Evolutionary conservation across 129 eudicot genomes (phyloP).

Genomic region (Sambucus nigra): DNA sequence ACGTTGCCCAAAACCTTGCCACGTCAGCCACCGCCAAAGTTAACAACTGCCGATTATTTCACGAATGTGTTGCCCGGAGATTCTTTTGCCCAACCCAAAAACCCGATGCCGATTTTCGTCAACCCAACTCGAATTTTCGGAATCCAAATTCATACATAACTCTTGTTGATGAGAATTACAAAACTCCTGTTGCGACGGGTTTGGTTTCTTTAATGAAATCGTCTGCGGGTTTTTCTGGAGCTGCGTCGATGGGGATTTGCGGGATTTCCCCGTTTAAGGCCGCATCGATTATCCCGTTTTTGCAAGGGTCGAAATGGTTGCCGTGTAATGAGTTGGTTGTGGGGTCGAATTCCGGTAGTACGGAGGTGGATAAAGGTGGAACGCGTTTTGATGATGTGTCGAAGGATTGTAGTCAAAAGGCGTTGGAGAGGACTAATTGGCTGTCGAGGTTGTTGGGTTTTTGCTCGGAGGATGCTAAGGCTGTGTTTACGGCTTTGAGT

Average conservation of each 20-base stretch:
- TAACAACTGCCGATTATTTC: constrained; percentile 28
- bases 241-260: constrained; percentile 20
- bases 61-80: constrained; percentile 29
- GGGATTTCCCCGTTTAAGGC: constrained; percentile 55
- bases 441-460: constrained; percentile 41
- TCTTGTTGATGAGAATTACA: constrained; percentile 23
- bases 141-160: constrained; percentile 8
- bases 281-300: constrained; percentile 42
- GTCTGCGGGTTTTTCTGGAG: constrained; percentile 15
- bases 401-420: constrained; percentile 9
- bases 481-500: constrained; percentile 79
- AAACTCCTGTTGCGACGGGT: constrained; percentile 27
- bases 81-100: constrained; percentile 16
- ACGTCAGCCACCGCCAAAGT: constrained; percentile 30
- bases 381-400: neutral
- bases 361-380: constrained; percentile 77
- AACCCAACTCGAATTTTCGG: constrained; percentile 6
- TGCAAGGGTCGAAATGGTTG: constrained; percentile 68
- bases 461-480: constrained; percentile 86
- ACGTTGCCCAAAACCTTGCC: constrained; percentile 50
- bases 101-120: constrained; percentile 15
- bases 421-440: constrained; percentile 38
- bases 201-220: constrained; percentile 41
- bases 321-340: constrained; percentile 61
- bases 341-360: constrained; percentile 4